Percentiles rank a stretch among this genome's conserved stretches.
These are phyloP conservation scores for Microbotryum violaceum DNA, from an alignment of 1,284 basidiomycete genomes.

Conservation along the genomic window DNA sequence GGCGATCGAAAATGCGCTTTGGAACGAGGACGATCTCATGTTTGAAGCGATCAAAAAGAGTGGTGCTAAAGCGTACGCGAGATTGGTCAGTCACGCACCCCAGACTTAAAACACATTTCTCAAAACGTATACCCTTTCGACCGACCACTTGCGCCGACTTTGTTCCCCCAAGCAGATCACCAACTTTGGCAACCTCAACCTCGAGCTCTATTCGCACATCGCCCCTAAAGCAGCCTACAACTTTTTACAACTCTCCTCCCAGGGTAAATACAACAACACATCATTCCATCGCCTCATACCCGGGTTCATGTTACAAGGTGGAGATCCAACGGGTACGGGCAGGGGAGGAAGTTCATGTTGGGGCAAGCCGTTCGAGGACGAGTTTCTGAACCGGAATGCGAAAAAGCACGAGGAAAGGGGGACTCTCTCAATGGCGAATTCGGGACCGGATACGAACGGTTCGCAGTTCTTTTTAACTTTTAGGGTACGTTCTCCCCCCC, in stretches of 20 bases:
- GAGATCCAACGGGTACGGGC: slow-evolving; percentile 69
- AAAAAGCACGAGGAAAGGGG: slow-evolving; percentile 58
- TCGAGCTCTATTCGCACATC: slow-evolving; percentile 89
- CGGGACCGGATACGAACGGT: slow-evolving; percentile 75
- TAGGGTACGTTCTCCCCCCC: slow-evolving; percentile 37
- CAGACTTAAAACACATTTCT: slow-evolving; percentile 3
- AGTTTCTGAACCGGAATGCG: slow-evolving; percentile 61
- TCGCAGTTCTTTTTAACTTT: slow-evolving; percentile 73
- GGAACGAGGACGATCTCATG: slow-evolving; percentile 88
- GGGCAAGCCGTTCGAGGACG: slow-evolving; percentile 92
- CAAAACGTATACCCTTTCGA: too few species aligned
- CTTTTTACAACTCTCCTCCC: slow-evolving; percentile 77
- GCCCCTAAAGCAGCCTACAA: slow-evolving; percentile 98
- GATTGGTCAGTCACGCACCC: slow-evolving; percentile 15
- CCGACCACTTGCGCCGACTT: too few species aligned
- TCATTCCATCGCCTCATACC: slow-evolving; percentile 87
- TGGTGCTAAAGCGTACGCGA: slow-evolving; percentile 23
- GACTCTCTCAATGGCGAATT: slow-evolving; percentile 81
- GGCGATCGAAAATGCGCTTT: slow-evolving; percentile 68
- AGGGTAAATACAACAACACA: slow-evolving; percentile 82
- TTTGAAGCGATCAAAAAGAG: slow-evolving; percentile 49
- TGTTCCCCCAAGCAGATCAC: slow-evolving; percentile 1
- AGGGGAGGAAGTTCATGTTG: slow-evolving; percentile 87
- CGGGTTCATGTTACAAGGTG: slow-evolving; percentile 72
- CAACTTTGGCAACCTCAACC: slow-evolving; percentile 77